Evolutionary conservation across 108 stramenopile species (phyloP).

Genomic region (Conticribra guillardii): DNA sequence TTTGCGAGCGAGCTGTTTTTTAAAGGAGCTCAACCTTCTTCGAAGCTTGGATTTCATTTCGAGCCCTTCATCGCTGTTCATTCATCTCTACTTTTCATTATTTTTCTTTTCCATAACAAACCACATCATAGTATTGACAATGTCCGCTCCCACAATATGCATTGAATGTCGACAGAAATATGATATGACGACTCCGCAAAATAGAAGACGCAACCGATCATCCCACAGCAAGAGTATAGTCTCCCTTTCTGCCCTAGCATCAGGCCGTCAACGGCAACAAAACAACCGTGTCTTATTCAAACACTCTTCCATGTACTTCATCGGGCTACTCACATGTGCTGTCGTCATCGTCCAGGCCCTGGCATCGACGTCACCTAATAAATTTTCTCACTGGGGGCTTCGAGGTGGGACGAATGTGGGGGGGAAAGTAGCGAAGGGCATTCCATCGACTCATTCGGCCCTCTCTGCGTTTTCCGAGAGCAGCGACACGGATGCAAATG

Average conservation of each 20-base stretch:
- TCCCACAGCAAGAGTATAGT: neutral
- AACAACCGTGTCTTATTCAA: neutral
- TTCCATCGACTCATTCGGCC: neutral
- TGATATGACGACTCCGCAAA: conserved; percentile 1
- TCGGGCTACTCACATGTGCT: conserved; percentile 40
- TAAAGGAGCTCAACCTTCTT: too few species aligned
- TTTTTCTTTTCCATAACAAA: too few species aligned
- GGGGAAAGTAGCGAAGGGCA: conserved; percentile 1
- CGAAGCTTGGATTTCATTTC: too few species aligned
- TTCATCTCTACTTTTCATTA: too few species aligned
- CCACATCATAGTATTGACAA: too few species aligned
- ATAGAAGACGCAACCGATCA: conserved; percentile 5
- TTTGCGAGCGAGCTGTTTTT: too few species aligned
- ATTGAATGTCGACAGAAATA: conserved; percentile 11
- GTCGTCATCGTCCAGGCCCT: conserved; percentile 40
- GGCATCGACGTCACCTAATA: conserved; percentile 24
- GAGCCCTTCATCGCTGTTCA: too few species aligned
- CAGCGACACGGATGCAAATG: neutral
- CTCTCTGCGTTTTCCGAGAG: conserved; percentile 4
- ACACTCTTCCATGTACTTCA: conserved; percentile 34
- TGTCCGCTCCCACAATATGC: conserved; percentile 2
- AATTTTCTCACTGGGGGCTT: conserved; percentile 14
- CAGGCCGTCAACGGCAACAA: neutral
- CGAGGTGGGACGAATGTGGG: conserved; percentile 21
- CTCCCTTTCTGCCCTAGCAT: neutral